Conservation (phyloP, 2,329 filamentous ascomycete genomes). For the Penicillium sp. region DNA sequence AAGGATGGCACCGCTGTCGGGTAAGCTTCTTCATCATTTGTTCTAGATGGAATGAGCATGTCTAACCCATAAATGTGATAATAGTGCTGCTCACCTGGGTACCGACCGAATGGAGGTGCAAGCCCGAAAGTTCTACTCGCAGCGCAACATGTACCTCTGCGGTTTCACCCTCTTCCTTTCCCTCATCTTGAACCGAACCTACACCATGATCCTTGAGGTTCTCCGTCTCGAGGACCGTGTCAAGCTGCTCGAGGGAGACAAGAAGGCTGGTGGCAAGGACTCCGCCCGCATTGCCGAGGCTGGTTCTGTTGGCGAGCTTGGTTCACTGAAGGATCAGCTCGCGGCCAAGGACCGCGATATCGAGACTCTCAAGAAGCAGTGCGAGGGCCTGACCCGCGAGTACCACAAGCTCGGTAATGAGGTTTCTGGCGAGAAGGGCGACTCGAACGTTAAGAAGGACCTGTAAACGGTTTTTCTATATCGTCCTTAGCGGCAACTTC, state of each 20-base stretch:
- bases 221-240: conserved; percentile 92
- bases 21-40: conserved; percentile 46
- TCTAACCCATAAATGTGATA: conserved; percentile 24
- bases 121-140: conserved; percentile 99
- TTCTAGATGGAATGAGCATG: neutral
- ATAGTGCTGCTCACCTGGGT: conserved; percentile 74
- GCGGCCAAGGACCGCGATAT: conserved; percentile 80
- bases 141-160: conserved; percentile 99
- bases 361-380: conserved; percentile 89
- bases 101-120: conserved; percentile 97
- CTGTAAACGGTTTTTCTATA: conserved; percentile 42
- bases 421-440: conserved; percentile 60
- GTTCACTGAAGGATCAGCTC: conserved; percentile 73
- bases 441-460: conserved; percentile 59
- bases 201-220: conserved; percentile 92
- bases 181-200: conserved; percentile 96
- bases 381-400: conserved; percentile 78
- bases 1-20: conserved; percentile 61
- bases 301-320: conserved; percentile 73
- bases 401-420: conserved; percentile 86
- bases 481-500: neutral
- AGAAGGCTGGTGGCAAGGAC: conserved; percentile 65
- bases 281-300: conserved; percentile 72
- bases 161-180: conserved; percentile 99
- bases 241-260: conserved; percentile 76